Base-by-base conservation (phyloP, 257 asterid genomes). In the Fraxinus excelsior region DNA sequence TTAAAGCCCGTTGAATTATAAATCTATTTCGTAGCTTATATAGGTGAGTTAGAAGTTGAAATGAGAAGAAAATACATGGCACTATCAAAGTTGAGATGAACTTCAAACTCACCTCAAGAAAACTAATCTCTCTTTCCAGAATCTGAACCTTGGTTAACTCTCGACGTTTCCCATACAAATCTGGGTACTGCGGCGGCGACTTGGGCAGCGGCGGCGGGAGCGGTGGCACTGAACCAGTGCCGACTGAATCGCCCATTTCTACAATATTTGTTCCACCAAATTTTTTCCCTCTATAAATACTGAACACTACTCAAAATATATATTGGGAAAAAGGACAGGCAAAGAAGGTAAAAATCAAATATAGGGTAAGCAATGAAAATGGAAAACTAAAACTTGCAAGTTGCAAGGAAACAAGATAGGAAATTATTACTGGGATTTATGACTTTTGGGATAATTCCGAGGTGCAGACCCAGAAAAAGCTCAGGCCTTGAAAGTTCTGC, bases 181-280 rank as follows among this genome's bases (percentile, higher is more conserved):
- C 98, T 1, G 99, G 98, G 77, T 92, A 92, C 78, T 74, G 78
- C 18, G 97, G 99, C 70, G 99, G 99, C 71, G 97, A 91, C 84
- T 89, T 95, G 0, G 98, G 98, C 83, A 81, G 86, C 67, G 98
- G 98, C 74, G 96, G 96, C 72, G 97, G 99, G 79, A 93, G 85
- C 16, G 35, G 68, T 5, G 89, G 87, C 86, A 76, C 83, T 1
- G 85, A 77, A 25, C 82, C 86, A 46, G 67, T 69, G 21, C 84
- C 85, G 62, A 87, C 88, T 3, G 44, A 66, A 32, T 79, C 84
- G 58, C 87, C 76, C 96, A 89, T 91, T 82, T n/a, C 67, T 11
- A 31, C 74, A 73, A 71, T 64, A 42, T 62, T 64, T 23, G 66
- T 40, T 71, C 23, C 32, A 21, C 37, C 67, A 56, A 42, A 49